Conservation (phyloP, 192 early-diverging fungal genomes). For the Dissophora ornata region DNA sequence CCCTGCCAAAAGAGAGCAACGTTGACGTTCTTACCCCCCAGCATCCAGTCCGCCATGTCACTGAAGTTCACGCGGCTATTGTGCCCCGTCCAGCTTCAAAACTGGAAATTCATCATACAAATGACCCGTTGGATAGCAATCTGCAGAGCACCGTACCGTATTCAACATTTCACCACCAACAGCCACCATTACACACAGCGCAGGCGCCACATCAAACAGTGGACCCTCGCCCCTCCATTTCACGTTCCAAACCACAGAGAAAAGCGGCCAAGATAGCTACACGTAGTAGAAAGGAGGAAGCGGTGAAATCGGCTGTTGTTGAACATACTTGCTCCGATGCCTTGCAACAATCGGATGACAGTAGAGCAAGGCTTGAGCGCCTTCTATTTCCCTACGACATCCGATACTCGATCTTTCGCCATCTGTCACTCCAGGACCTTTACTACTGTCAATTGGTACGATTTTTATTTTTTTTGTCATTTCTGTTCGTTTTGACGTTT, state of each 20-base stretch:
- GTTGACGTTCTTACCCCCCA: not conserved
- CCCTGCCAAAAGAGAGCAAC: not conserved
- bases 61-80: not conserved
- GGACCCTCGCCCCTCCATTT: too few species aligned
- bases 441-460: conserved; percentile 47
- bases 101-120: too few species aligned
- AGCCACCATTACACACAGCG: too few species aligned
- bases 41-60: not conserved
- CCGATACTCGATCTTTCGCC: conserved; percentile 50
- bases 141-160: too few species aligned
- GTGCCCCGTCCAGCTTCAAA: too few species aligned
- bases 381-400: conserved; percentile 45
- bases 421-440: conserved; percentile 40
- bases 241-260: not conserved
- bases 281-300: not conserved
- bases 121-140: too few species aligned
- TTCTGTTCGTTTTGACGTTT: too few species aligned
- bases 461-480: not conserved
- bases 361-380: conserved; percentile 7
- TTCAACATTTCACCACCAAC: conserved; percentile 1
- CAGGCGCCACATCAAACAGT: too few species aligned
- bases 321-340: too few species aligned
- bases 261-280: not conserved
- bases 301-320: not conserved
- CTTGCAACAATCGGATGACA: not conserved